Base-by-base conservation (phyloP, 2,329 filamentous ascomycete genomes). In the Ascochyta lentis region DNA sequence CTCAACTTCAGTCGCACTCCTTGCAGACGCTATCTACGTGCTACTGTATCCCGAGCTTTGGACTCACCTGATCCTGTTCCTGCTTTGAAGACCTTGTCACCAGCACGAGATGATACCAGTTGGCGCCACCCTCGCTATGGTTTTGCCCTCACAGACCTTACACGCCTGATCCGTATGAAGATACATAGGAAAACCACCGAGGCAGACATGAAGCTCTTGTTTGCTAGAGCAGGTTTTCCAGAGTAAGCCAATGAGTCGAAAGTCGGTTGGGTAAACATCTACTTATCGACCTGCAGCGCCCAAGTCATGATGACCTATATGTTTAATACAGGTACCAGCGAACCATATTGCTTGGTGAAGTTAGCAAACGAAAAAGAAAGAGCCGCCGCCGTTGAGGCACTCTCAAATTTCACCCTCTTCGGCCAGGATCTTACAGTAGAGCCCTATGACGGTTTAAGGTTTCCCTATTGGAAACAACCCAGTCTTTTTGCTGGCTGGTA, bases 71-170 rank as follows among this genome's bases (percentile, higher is more conserved):
- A 43, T 6, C 16, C 16, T 3, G 6, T 3, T 5, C 2, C 48
- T 12, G 33, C 22, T 8, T 6, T 23, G 12, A 1, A 19, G 5
- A 13, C 9, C 9, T 3, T 9, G 7, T 1, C 15, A 3, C 4
- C 19, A 16, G 26, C 4, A 3, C 19, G 1, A 8, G 16, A 15
- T 19, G 26, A 24, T 27, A 10, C 49, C n/a, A 12, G n/a, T 12
- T 42, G 38, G 44, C 44, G 44, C 31, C 50, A 54, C 22, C 38
- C 37, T 33, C 9, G 13, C 23, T 12, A 26, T 15, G 44, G 50
- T 2, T 43, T 54, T n/a, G 7, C 38, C 24, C 26, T 31, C 26
- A 15, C 24, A 27, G 50, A 54, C 16, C 13, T 37, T 37, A 33
- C 38, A 6, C 29, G 23, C 10, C 23, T 54, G 15, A 4, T 54